A percentile compares a stretch with the other conserved stretches of the same genome.
phyloP scores from a whole-genome alignment of 2,329 filamentous ascomycete genomes.

The Apiospora pterosperma region DNA sequence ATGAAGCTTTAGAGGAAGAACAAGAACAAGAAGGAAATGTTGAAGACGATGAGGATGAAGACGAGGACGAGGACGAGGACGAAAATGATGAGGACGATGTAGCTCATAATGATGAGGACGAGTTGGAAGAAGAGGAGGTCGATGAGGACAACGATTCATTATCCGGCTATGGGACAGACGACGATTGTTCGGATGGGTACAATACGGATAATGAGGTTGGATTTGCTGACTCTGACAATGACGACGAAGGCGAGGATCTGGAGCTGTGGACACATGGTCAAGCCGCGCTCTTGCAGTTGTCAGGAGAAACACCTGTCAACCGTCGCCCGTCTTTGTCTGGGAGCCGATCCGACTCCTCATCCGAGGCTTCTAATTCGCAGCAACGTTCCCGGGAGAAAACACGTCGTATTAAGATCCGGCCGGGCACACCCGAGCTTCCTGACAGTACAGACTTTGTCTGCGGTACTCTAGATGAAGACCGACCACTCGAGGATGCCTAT shows the following conservation, averaged over 20 bases:
- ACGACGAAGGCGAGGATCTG: slow-evolving; percentile 65
- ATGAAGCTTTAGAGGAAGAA: slow-evolving; percentile 75
- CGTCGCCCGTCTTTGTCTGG: slow-evolving; percentile 40
- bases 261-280: slow-evolving; percentile 52
- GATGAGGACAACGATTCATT: slow-evolving; percentile 57
- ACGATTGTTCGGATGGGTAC: slow-evolving; percentile 60
- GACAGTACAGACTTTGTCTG: slow-evolving; percentile 99
- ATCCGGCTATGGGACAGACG: slow-evolving; percentile 59
- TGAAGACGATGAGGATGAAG: slow-evolving; percentile 41
- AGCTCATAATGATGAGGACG: slow-evolving; percentile 48
- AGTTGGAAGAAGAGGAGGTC: slow-evolving; percentile 33
- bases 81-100: slow-evolving; percentile 48
- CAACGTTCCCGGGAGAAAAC: slow-evolving; percentile 28
- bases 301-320: slow-evolving; percentile 30
- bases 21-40: slow-evolving; percentile 49
- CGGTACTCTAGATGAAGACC: slow-evolving; percentile 92
- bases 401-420: slow-evolving; percentile 54
- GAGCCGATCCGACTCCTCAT: slow-evolving; percentile 60
- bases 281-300: slow-evolving; percentile 33
- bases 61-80: slow-evolving; percentile 45
- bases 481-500: slow-evolving; percentile 91
- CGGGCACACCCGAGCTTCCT: slow-evolving; percentile 76
- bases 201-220: slow-evolving; percentile 71
- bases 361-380: slow-evolving; percentile 32
- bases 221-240: slow-evolving; percentile 66